Conservation (phyloP, 306 rosid species). For the Vigna reflexopilosa region DNA sequence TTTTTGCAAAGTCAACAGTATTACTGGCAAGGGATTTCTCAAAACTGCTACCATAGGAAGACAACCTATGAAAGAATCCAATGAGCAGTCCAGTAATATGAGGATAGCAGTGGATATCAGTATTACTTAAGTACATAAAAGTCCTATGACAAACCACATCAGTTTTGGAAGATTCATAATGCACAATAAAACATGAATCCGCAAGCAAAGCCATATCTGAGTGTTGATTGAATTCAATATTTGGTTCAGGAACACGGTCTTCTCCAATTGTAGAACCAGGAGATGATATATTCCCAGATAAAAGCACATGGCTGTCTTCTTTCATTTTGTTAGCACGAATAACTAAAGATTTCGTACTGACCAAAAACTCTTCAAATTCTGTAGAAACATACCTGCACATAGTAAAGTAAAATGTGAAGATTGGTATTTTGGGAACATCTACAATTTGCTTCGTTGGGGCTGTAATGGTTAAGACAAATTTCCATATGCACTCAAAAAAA, state of each 20-base stretch:
- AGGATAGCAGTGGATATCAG: slow-evolving; percentile 87
- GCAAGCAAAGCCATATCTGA: slow-evolving; percentile 43
- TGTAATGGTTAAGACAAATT: background rate
- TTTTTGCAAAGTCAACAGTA: slow-evolving; percentile 47
- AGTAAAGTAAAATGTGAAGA: slow-evolving; percentile 37
- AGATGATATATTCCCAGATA: slow-evolving; percentile 60
- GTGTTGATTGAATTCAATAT: slow-evolving; percentile 50
- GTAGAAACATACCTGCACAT: slow-evolving; percentile 62
- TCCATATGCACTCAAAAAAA: background rate
- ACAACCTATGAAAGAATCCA: slow-evolving; percentile 63
- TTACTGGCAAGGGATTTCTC: slow-evolving; percentile 39
- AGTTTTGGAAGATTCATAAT: slow-evolving; percentile 57
- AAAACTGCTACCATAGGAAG: slow-evolving; percentile 48
- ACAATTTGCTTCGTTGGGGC: background rate
- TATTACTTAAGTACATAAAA: slow-evolving; percentile 57
- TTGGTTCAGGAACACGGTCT: slow-evolving; percentile 49
- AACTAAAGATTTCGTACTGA: slow-evolving; percentile 57
- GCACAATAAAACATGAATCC: slow-evolving; percentile 64
- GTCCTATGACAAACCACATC: slow-evolving; percentile 49
- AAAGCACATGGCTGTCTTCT: slow-evolving; percentile 57
- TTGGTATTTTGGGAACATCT: slow-evolving; percentile 13
- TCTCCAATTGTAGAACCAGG: slow-evolving; percentile 44
- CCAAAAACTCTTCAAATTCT: slow-evolving; percentile 60
- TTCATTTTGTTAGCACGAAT: slow-evolving; percentile 53
- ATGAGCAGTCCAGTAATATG: slow-evolving; percentile 60